Evolutionary conservation across 495 filamentous ascomycete species (phyloP).

Genomic region (Parathielavia hyrcaniae): DNA sequence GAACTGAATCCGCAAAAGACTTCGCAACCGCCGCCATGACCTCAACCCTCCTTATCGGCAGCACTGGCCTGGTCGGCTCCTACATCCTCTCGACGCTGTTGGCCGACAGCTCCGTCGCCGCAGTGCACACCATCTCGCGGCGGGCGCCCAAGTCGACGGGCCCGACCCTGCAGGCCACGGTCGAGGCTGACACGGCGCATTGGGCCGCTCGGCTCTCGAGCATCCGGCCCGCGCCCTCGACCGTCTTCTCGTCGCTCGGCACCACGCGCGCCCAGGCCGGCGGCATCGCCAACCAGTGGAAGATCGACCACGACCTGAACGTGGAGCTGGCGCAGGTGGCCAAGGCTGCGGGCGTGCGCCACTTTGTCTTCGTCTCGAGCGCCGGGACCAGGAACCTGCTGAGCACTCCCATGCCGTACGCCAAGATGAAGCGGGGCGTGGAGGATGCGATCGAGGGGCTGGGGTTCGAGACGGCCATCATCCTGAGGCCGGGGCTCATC

Average conservation of each 20-base stretch:
- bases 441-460: constrained; percentile 67
- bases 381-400: constrained; percentile 41
- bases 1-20: neutral
- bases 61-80: constrained; percentile 52
- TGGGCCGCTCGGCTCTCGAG: constrained; percentile 53
- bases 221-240: constrained; percentile 50
- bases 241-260: constrained; percentile 60
- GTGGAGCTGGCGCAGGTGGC: constrained; percentile 62
- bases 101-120: constrained; percentile 34
- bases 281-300: constrained; percentile 64
- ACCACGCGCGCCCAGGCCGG: constrained; percentile 62
- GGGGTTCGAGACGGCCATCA: constrained; percentile 66
- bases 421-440: constrained; percentile 72
- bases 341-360: constrained; percentile 54
- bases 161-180: constrained; percentile 45
- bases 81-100: constrained; percentile 54
- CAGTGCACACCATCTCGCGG: constrained; percentile 54
- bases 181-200: constrained; percentile 43
- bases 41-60: constrained; percentile 48
- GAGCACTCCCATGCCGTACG: constrained; percentile 44
- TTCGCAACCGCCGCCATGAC: constrained; percentile 24
- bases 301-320: constrained; percentile 71
- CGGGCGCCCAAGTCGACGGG: constrained; percentile 42
- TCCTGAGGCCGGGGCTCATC: constrained; percentile 70
- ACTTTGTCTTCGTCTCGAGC: constrained; percentile 63